Base-by-base conservation (phyloP, 495 filamentous ascomycete genomes). In the Friedmanniomyces simplex region DNA sequence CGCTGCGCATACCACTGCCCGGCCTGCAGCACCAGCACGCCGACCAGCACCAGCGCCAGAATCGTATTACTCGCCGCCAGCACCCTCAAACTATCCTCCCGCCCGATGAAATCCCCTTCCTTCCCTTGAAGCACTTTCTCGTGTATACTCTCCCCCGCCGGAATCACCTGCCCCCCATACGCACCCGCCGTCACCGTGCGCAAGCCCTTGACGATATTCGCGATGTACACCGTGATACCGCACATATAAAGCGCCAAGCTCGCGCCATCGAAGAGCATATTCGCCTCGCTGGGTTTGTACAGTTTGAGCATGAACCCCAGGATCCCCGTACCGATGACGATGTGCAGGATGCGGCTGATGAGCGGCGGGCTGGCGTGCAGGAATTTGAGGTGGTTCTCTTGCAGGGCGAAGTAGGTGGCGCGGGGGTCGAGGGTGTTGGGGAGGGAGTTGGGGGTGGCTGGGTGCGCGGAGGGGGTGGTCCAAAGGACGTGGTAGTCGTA, bases 401-500 rank as follows among this genome's bases (percentile, higher is more conserved):
- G 78, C 67, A 86, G 80, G 70, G 84, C 79, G 69, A 82, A 87
- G 79, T 86, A 88, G 28, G 56, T 63, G 55, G 59, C 69, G 47
- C 26, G 24, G 10, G 56, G 56, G 36, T 59, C 52, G 16, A 32
- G 26, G 24, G 32, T 22, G 36, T 85, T 80, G 47, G n/a, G 12
- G 13, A 34, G 36, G 45, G 41, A 42, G 26, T 10, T 3, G 10
- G 28, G 28, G 28, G 4, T 3, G 28, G 28, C 28, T 3, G 28
- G 28, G 28, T 32, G 28, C 28, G 54, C 21, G 24, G 56, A 42
- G 47, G 76, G 74, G 6, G 81, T 79, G 32, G 87, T 85, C 93
- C 93, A 98, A 36, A 98, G 88, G 57, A 96, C 85, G 50, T 91
- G 88, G 77, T 91, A 96, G 81, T 98, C 93, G 78, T 96, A 97